Evolutionary conservation across 306 rosid species (phyloP), one percentile per base, ranked within the genome.

Genomic region (Fragaria iinumae): DNA sequence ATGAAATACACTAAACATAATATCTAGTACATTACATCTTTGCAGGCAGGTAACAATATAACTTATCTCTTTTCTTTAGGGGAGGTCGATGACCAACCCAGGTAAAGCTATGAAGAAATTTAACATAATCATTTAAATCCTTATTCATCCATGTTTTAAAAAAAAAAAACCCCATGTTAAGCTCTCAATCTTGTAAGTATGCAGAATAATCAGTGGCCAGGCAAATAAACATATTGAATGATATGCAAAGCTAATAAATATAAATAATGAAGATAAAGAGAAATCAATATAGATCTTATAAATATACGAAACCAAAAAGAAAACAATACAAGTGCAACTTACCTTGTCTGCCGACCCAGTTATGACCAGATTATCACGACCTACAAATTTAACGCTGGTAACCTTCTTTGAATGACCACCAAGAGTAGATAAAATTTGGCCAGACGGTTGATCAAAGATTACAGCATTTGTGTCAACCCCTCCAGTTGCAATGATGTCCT

Each of bases 401-500:
- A 96, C 99, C 99, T 96, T 96, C 87, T 92, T 96, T 4, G 94
- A 87, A 84, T 96, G 99, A 69, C 99, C 99, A 71, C 87, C 87
- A 64, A 96, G 96, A 16, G 98, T 91, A 67, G 99, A 89, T 83
- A 92, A 81, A 82, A 96, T 91, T 83, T 96, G 97, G 69, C 98
- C 99, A 8, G 98, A 86, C 57, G 97, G 83, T 39, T 97, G 90
- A 81, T 90, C 93, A 84, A 96, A 96, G 71, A 96, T 78, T 56
- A 96, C 97, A 71, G 99, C 97, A 87, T 96, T 96, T 65, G 93
- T 82, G 87, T 96, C 99, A 71, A 88, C 64, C 81, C 97, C 97
- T 49, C 99, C 99, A 79, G 99, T 96, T 52, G 96, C 97, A 84
- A 96, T 85, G 27, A 96, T 50, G 78, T 92, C 97, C 99, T 96